Conservation (phyloP, 1,284 basidiomycete species). For the Sporisorium reilianum region DNA sequence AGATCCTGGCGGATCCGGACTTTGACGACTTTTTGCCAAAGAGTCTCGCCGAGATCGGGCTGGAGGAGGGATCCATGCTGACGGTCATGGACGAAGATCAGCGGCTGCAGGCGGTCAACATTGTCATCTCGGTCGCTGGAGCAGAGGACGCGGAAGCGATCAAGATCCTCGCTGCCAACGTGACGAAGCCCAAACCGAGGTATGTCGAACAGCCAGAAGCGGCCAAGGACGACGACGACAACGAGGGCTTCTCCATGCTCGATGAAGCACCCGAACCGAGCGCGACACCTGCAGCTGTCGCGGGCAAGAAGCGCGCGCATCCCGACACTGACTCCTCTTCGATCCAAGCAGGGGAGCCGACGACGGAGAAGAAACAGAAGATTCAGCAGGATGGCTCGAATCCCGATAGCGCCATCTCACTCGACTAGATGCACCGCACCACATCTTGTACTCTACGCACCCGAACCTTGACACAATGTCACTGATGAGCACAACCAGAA, state of each 20-base stretch:
- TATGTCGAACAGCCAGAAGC: background rate
- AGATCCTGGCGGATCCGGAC: slow-evolving; percentile 85
- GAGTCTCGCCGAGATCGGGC: slow-evolving; percentile 78
- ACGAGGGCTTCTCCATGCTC: background rate
- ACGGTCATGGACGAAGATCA: slow-evolving; percentile 86
- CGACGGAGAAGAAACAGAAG: slow-evolving; percentile 27
- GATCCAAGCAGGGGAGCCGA: background rate
- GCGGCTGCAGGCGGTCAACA: slow-evolving; percentile 43
- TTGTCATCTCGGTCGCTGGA: slow-evolving; percentile 39
- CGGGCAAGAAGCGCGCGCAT: slow-evolving; percentile 31
- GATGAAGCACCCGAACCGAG: slow-evolving; percentile 7
- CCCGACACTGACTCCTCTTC: slow-evolving; percentile 14
- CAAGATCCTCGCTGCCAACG: slow-evolving; percentile 10
- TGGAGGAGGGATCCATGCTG: slow-evolving; percentile 81
- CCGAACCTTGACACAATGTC: background rate
- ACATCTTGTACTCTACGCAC: slow-evolving; percentile 1
- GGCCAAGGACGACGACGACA: slow-evolving; percentile 6
- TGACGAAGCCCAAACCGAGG: slow-evolving; percentile 16
- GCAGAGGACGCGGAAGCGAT: slow-evolving; percentile 8
- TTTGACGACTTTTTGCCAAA: slow-evolving; percentile 85
- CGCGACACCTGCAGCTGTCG: background rate
- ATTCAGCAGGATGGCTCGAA: slow-evolving; percentile 10
- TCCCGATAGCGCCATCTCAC: slow-evolving; percentile 16
- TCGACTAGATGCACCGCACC: slow-evolving; percentile 16
- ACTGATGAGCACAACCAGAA: background rate